Evolutionary conservation across 805 yeast genomes (phyloP).

Genomic region (Candida oleophila): DNA sequence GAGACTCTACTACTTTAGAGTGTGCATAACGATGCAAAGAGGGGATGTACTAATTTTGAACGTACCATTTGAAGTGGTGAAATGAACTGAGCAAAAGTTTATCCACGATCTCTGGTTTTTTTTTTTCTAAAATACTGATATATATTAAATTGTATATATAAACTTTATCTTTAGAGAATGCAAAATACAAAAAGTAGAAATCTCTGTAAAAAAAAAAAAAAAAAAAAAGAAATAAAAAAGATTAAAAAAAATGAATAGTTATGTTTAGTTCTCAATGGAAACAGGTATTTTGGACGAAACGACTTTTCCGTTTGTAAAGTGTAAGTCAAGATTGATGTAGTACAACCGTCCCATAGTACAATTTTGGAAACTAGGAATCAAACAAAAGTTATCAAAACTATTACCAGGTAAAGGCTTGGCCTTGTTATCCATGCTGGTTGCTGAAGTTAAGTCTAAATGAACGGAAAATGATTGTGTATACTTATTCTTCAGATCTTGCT

Average conservation of each 20-base stretch:
- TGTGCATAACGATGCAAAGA: conserved; percentile 19
- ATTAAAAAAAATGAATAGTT: background rate
- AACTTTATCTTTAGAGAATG: too few relatives aligned
- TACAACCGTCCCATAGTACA: conserved; percentile 35
- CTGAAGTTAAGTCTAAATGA: conserved; percentile 24
- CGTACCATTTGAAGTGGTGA: conserved; percentile 23
- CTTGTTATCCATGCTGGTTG: conserved; percentile 8
- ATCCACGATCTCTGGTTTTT: too few relatives aligned
- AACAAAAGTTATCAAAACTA: conserved; percentile 20
- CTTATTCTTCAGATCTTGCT: conserved; percentile 8
- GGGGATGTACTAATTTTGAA: conserved; percentile 22
- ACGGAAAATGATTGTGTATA: conserved; percentile 21
- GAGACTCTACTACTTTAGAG: conserved; percentile 30
- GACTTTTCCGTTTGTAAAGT: conserved; percentile 27
- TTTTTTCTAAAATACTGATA: background rate
- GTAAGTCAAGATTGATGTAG: conserved; percentile 29
- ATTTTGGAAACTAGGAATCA: conserved; percentile 39
- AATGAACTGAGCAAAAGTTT: background rate
- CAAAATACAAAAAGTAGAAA: too few relatives aligned
- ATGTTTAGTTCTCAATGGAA: conserved; percentile 18
- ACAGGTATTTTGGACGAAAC: conserved; percentile 37
- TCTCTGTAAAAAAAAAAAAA: background rate
- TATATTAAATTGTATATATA: too few relatives aligned
- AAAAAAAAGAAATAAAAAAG: background rate
- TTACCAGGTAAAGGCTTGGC: conserved; percentile 7